Evolutionary conservation across 331 rosid species (phyloP).

Genomic region (Ulmus americana): DNA sequence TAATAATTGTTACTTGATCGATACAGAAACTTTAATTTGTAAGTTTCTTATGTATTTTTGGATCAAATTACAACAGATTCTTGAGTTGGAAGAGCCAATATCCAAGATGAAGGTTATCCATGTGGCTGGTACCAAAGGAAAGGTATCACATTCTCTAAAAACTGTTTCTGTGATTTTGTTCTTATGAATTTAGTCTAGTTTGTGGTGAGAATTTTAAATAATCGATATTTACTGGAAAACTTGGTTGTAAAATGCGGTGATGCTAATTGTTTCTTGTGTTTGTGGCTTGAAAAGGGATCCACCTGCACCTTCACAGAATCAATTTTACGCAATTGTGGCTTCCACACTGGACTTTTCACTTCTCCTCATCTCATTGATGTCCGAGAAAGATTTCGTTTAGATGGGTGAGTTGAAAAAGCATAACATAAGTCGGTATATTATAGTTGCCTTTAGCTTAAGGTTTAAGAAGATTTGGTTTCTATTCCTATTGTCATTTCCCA

Average conservation of each 20-base stretch:
- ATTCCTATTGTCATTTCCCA: constrained; percentile 1
- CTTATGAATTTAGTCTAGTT: background rate
- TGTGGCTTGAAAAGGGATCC: constrained; percentile 62
- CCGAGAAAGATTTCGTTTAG: constrained; percentile 78
- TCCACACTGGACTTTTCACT: constrained; percentile 82
- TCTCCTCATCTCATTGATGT: constrained; percentile 95
- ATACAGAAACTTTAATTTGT: background rate
- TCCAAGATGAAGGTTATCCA: constrained; percentile 77
- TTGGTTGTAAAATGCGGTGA: constrained; percentile 13
- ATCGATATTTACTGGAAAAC: background rate
- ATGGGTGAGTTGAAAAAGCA: constrained; percentile 60
- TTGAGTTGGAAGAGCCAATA: constrained; percentile 79
- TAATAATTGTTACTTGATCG: background rate
- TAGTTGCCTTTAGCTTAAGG: background rate
- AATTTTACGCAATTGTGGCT: constrained; percentile 76
- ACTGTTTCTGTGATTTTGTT: background rate
- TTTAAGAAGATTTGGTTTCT: background rate
- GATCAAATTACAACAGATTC: constrained; percentile 38
- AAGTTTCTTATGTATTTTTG: background rate
- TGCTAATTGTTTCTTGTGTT: constrained; percentile 23
- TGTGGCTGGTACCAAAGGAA: constrained; percentile 96
- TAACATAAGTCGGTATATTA: background rate
- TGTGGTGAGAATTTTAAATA: background rate
- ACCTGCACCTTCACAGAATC: constrained; percentile 87
- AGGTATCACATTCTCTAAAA: constrained; percentile 41